A percentile compares a stretch with the other conserved stretches of the same genome.
phyloP scores from a whole-genome alignment of 148 eudicot species.

The Vaccinium macrocarpon region DNA sequence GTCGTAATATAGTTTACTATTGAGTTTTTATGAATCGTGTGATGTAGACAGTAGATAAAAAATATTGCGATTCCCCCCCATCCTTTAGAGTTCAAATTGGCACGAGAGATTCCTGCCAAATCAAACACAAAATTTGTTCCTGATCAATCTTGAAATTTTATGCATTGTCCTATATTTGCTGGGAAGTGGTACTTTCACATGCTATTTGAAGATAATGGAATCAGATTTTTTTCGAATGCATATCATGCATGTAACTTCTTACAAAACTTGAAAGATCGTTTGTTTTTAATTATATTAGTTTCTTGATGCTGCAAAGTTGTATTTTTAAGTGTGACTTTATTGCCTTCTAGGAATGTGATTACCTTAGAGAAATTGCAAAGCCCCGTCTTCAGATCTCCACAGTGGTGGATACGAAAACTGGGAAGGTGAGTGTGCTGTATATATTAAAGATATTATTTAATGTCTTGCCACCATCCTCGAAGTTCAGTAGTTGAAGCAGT shows the following conservation, averaged over 20 bases:
- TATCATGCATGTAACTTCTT: background rate
- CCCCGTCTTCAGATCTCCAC: constrained; percentile 94
- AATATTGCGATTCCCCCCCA: background rate
- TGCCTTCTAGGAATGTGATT: constrained; percentile 80
- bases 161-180: background rate
- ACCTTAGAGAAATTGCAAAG: constrained; percentile 69
- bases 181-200: background rate
- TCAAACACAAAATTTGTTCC: background rate
- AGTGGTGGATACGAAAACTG: constrained; percentile 86
- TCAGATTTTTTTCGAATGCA: background rate
- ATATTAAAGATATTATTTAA: background rate
- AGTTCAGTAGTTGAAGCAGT: background rate
- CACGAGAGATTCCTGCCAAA: background rate
- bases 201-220: background rate
- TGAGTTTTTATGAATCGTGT: background rate
- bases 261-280: background rate
- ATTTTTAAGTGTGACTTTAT: constrained; percentile 17
- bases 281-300: background rate
- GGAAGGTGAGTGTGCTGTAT: constrained; percentile 58
- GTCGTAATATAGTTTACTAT: background rate
- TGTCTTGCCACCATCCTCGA: background rate
- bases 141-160: background rate
- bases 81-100: background rate
- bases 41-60: background rate
- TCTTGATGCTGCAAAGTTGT: background rate